Conservation (phyloP, 768 basidiomycete genomes). For the Russula sp. region DNA sequence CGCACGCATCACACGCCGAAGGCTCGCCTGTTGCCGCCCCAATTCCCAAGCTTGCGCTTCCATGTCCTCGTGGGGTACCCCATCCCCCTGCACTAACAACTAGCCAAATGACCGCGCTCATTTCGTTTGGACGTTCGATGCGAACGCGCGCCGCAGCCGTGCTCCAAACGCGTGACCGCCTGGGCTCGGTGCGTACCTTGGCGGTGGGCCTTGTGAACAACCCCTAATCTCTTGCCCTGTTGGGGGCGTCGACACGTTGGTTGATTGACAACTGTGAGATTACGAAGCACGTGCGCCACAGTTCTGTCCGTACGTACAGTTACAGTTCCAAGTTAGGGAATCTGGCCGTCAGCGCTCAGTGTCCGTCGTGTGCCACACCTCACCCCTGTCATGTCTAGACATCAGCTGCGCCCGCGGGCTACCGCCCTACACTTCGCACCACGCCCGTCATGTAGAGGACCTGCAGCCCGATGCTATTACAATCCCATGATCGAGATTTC, state of each 20-base stretch:
- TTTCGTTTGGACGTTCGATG: not conserved
- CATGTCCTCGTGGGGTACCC: not conserved
- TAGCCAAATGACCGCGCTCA: not conserved
- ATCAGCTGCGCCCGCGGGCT: not conserved
- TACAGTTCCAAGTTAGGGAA: not conserved
- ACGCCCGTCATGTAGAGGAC: not conserved
- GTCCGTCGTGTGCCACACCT: not conserved
- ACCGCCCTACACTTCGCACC: not conserved
- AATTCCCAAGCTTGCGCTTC: not conserved
- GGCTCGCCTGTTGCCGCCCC: not conserved
- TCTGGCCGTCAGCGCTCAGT: not conserved
- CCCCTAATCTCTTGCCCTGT: constrained; percentile 9
- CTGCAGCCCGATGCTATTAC: too few relatives aligned
- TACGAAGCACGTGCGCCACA: not conserved
- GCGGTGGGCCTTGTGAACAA: not conserved
- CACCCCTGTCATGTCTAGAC: not conserved
- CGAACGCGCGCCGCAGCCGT: not conserved
- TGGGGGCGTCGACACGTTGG: not conserved
- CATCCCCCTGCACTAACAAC: not conserved
- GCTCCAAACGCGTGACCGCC: not conserved
- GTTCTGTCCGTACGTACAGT: not conserved
- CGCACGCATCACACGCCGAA: not conserved
- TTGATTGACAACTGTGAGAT: not conserved
- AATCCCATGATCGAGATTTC: not conserved
- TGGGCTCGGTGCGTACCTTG: not conserved